Base-by-base conservation (phyloP, 1,139 yeast genomes). In the Pichia sp. region DNA sequence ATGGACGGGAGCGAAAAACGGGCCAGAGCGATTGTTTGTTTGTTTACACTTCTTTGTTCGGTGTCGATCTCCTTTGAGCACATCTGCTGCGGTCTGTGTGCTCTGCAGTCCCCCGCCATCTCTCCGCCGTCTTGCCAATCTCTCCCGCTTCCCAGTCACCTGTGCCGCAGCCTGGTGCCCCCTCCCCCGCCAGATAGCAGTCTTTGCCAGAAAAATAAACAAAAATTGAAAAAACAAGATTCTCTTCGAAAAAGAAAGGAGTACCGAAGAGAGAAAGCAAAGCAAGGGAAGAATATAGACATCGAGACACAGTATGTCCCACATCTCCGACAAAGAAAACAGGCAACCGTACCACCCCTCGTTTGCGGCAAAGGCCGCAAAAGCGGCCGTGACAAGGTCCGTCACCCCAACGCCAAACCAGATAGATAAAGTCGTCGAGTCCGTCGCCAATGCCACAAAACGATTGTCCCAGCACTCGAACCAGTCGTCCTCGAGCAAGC, bases 381-480 rank as follows among this genome's bases (percentile, higher is more conserved):
- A 53, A 10, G 48, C 56, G 16, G 67, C 67, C 1, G 49, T 60
- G 3, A 44, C 46, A 16, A 48, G 52, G 42, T 31, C 56, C 36
- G 31, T 34, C 51, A 40, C 51, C 46, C 49, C 50, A 42, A 31
- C 46, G 6, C 40, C 41, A 14, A 45, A 45, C n/a, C 71, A 68
- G 51, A 60, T 69, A 3, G 73, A 69, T 49, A 63, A 58, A 46
- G 71, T 69, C 6, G 72, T 67, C 4, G 70, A 66, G 47, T 64
- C 81, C 38, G 85, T 81, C 41, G 80, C 84, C 42, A 79, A 79
- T 62, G 85, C 85, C 50, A 78, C 81, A 51, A 81, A 81, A 62
- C 63, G 85, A 54, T 71, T 81, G 40, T 80, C 84, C 2, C 84
- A 80, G 64, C 78, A 80, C 34, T 79, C 84, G 30, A 78, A 83